Evolutionary conservation across 768 basidiomycete genomes (phyloP), one percentile per base, ranked within the genome.

Genomic region (Rossbeevera mucosa): DNA sequence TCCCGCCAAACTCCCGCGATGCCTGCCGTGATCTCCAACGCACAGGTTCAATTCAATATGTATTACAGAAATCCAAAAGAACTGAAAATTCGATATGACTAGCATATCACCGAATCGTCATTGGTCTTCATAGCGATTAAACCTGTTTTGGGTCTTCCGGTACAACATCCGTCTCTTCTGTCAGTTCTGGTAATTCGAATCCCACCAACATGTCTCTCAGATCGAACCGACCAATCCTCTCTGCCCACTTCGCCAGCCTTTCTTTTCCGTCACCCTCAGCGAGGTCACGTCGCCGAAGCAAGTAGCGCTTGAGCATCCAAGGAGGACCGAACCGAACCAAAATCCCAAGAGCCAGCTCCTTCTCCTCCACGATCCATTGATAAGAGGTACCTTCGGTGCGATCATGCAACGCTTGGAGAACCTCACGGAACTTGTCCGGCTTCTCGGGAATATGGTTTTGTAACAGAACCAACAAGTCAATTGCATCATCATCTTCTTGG

Each of bases 301-400:
- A 44, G 48, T 67, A 66, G 0, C 57, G 62, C 36, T 60, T 55
- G 41, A 64, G 55, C 64, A 66, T 66, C 64, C 64, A 66, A 9
- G 64, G 58, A 0, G 36, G 57, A 25, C 49, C 60, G 28, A 54
- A 62, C 20, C 62, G 55, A 21, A 66, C 48, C 4, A 65, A 55
- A 26, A 66, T 13, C 18, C 40, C 45, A 7, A 66, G 64, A 36
- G 46, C 64, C 26, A 65, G 36, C 22, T 65, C 64, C 31, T 55
- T 55, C 49, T 65, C 65, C 40, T 58, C 57, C 11, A 62, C 52
- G 33, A 66, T 55, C 64, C 62, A 66, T 30, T 57, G 60, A 56
- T 59, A 64, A 7, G 51, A 57, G 3, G 42, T 57, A 13, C 46
- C 57, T 18, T 62, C 65, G 2, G 53, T 47, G n/a, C 53, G 64